Evolutionary conservation across 2,329 filamentous ascomycete genomes (phyloP).

Genomic region (Cladosporium sp.): DNA sequence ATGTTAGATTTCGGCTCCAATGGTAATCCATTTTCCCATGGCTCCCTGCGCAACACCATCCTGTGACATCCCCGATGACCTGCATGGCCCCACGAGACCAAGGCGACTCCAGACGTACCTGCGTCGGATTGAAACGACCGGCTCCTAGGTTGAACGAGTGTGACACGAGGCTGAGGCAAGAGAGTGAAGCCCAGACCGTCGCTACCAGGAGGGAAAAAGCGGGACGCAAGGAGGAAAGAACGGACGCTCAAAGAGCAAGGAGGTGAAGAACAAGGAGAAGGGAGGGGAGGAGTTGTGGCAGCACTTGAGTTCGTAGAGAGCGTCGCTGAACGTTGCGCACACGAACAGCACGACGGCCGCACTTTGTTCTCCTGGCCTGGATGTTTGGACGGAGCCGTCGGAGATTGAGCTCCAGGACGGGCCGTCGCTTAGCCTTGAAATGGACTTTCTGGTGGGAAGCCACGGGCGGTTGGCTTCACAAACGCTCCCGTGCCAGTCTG

Average conservation of each 20-base stretch:
- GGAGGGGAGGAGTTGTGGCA: not conserved
- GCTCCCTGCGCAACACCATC: not conserved
- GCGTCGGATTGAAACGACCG: conserved; percentile 9
- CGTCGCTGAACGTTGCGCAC: conserved; percentile 11
- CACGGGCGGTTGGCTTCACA: conserved; percentile 7
- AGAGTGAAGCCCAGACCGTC: conserved; percentile 8
- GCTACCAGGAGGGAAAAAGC: conserved; percentile 1
- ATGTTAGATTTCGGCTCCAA: not conserved
- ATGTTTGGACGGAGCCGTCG: not conserved
- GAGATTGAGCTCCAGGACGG: conserved; percentile 3
- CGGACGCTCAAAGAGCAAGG: conserved; percentile 11
- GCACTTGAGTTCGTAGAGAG: too few relatives aligned
- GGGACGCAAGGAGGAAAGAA: conserved; percentile 12
- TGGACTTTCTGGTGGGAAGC: too few relatives aligned
- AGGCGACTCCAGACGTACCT: conserved; percentile 4
- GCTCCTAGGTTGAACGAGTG: conserved; percentile 5
- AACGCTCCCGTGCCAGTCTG: too few relatives aligned
- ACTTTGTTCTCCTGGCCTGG: conserved; percentile 11
- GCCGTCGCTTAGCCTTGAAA: not conserved
- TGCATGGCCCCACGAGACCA: not conserved
- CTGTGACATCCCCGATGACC: conserved; percentile 1
- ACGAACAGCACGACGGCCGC: conserved; percentile 5
- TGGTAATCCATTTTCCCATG: not conserved
- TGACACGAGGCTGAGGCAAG: conserved; percentile 6
- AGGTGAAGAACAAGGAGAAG: conserved; percentile 12